A percentile compares a stretch with the other conserved stretches of the same genome.
Evolutionary conservation across 345 rosid genomes (phyloP).

Genomic region (Heritiera fomes): DNA sequence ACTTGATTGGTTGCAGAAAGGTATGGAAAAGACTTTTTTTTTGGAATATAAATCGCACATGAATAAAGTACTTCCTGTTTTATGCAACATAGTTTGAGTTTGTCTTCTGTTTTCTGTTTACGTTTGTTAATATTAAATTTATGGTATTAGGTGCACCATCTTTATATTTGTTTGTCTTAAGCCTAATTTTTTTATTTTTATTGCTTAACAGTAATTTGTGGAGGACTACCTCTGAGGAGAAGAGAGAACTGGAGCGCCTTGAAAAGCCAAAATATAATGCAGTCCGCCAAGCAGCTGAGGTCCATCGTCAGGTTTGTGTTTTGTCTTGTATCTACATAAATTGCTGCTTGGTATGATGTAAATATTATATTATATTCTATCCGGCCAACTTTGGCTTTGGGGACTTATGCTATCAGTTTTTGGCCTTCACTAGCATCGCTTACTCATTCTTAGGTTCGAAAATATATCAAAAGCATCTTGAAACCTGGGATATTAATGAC

Average conservation of each 20-base stretch:
- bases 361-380: background rate
- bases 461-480: slow-evolving; percentile 73
- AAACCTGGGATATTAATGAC: slow-evolving; percentile 96
- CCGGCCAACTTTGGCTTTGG: background rate
- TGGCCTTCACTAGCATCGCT: slow-evolving; percentile 9
- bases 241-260: slow-evolving; percentile 85
- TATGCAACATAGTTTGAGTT: background rate
- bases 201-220: slow-evolving; percentile 64
- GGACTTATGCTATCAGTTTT: background rate
- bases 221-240: slow-evolving; percentile 97
- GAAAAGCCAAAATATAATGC: slow-evolving; percentile 87
- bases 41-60: background rate
- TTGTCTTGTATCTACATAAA: background rate
- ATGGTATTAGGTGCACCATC: background rate
- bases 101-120: background rate
- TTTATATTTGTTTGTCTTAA: background rate
- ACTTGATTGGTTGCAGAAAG: slow-evolving; percentile 1
- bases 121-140: background rate
- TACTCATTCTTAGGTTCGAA: slow-evolving; percentile 57
- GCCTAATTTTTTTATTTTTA: background rate
- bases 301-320: slow-evolving; percentile 81
- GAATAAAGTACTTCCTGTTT: background rate
- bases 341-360: background rate
- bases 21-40: too few species aligned
- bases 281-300: slow-evolving; percentile 96